Evolutionary conservation across 2,329 filamentous ascomycete species (phyloP), one percentile per base, ranked within the genome.

Genomic region (Piedraia hortae): DNA sequence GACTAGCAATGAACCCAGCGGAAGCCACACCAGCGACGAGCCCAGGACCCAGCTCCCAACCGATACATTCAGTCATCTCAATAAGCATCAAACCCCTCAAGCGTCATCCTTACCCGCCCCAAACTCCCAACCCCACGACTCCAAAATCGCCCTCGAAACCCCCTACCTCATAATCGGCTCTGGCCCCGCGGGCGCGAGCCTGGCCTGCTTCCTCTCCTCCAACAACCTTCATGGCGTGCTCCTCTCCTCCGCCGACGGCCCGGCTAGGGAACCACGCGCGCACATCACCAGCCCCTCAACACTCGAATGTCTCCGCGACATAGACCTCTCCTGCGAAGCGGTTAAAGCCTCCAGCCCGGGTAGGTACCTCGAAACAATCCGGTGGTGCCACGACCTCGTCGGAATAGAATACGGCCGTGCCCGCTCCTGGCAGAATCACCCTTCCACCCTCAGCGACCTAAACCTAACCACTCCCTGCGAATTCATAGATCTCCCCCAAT

Each of bases 221-320:
- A 28, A 40, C 26, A 32, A n/a, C n/a, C 36, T 58, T 3, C 52
- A 40, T 14, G 62, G 61, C 1, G 45, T 65, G 17, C 50, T 64
- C 27, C 45, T 67, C 23, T 48, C 49, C 5, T 34, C 46, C 2
- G 47, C 51, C 0, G 36, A 54, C 0, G 48, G 50, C 2, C 59
- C 52, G 1, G 56, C 59, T 2, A 42, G 56, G 25, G 62, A 58
- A 1, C 61, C 61, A 1, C 45, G 61, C 12, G 60, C 60, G 1
- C 60, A 66, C 33, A 59, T 64, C 24, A 62, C 54, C 19, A 66
- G 63, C 33, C 54, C 54, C 38, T 57, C n/a, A n/a, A n/a, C n/a
- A n/a, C n/a, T n/a, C n/a, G 62, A 53, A 36, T 50, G 46, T 31
- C 36, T 53, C 4, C 42, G 48, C 17, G 48, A 51, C 27, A 46